Evolutionary conservation across 345 rosid species (phyloP).

Genomic region (Corchorus capsularis): DNA sequence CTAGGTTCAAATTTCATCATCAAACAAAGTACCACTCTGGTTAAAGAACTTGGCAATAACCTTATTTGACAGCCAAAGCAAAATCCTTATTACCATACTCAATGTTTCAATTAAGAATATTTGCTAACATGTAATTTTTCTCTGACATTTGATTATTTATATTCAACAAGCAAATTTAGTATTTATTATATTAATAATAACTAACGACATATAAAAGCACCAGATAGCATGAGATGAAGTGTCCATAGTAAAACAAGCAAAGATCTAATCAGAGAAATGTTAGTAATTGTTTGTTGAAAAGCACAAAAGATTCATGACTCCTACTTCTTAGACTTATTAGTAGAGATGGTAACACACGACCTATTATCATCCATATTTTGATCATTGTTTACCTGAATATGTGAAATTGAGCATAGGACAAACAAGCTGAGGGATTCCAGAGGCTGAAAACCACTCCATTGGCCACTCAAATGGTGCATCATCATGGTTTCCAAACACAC

Average conservation of each 20-base stretch:
- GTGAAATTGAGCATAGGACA: constrained; percentile 52
- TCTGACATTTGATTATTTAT: no score
- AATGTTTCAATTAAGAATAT: no score
- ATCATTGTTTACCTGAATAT: constrained; percentile 30
- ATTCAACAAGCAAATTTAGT: no score
- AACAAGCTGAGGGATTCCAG: constrained; percentile 63
- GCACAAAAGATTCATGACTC: neutral
- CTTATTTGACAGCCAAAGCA: no score
- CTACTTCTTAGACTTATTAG: neutral
- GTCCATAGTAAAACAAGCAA: no score
- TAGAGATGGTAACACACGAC: neutral
- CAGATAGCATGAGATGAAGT: no score
- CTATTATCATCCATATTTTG: neutral
- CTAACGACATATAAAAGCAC: no score
- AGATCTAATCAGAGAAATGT: neutral
- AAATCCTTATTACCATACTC: no score
- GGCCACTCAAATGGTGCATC: constrained; percentile 85
- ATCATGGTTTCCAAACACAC: constrained; percentile 86
- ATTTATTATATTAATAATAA: no score
- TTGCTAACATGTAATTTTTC: no score
- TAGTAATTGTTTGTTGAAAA: neutral
- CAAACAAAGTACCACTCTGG: neutral
- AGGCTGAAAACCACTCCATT: constrained; percentile 71
- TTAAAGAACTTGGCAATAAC: no score
- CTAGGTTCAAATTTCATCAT: neutral